Conservation (phyloP, 441 rosid genomes). For the Pelargonium citronellum region DNA sequence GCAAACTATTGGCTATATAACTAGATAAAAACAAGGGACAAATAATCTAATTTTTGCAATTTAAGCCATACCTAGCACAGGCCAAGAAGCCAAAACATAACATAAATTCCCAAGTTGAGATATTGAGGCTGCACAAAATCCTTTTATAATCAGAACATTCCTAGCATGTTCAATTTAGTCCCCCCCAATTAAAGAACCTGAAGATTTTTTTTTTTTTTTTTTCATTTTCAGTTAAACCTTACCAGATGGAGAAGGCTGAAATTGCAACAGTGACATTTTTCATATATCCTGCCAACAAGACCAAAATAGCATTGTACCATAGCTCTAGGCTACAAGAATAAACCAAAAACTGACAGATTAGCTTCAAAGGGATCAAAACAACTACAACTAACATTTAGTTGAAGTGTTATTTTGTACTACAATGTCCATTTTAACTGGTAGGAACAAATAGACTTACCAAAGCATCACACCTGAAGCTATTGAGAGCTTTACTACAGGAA, state of each 20-base stretch:
- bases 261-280: slow-evolving; percentile 39
- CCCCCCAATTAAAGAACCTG: too few relatives aligned
- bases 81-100: slow-evolving; percentile 58
- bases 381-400: too few relatives aligned
- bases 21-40: neutral
- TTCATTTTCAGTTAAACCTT: slow-evolving; percentile 18
- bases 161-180: neutral
- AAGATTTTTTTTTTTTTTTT: too few relatives aligned
- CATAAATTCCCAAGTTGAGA: slow-evolving; percentile 41
- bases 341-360: neutral
- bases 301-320: slow-evolving; percentile 49
- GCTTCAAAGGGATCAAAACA: too few relatives aligned
- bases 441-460: slow-evolving; percentile 26
- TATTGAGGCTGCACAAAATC: slow-evolving; percentile 39
- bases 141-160: neutral
- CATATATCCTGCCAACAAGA: slow-evolving; percentile 50
- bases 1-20: neutral
- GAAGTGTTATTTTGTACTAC: too few relatives aligned
- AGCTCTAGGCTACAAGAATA: slow-evolving; percentile 43
- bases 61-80: slow-evolving; percentile 38
- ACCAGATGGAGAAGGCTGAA: too few relatives aligned
- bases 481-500: slow-evolving; percentile 43
- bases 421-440: neutral
- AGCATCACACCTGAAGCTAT: slow-evolving; percentile 51
- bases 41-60: neutral